Evolutionary conservation across 805 yeast genomes (phyloP), one percentile per base, ranked within the genome.

Genomic region (Cyberlindnera japonica): DNA sequence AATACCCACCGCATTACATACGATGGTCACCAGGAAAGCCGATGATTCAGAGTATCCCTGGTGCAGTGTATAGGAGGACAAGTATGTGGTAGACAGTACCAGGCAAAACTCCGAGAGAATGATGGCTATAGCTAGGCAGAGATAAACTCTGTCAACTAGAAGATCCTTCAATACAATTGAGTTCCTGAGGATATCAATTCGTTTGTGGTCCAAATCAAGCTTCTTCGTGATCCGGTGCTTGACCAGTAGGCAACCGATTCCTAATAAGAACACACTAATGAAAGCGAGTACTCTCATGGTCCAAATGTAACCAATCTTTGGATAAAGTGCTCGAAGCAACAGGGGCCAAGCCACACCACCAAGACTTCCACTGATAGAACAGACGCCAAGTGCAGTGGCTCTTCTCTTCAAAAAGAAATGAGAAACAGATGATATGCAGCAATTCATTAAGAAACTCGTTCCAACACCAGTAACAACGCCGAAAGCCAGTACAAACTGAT

Each of bases 401-500:
- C 79, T 55, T 38, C 57, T 63, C 35, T 48, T 59, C 25, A 59
- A 39, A 47, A 72, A 74, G 64, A 69, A 74, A 18, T 69, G 72
- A 0, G 74, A 58, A 5, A 65, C 59, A 4, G 73, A 62, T 11
- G 74, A 56, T 25, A 71, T 57, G 5, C 74, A 63, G 8, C 67
- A 54, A 59, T 71, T 68, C 31, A 67, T 32, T 3, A 79, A 64
- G 31, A 75, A 53, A 11, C 75, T 72, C 20, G 71, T 66, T 0
- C 77, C 75, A 26, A 65, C 48, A 12, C 75, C 68, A 12, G 71
- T 46, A 43, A 64, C 51, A 11, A 72, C 51, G 11, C 81, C 74
- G 54, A 74, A 77, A 10, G 75, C 63, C 10, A 77, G 55, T 17
- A 78, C 62, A 38, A 78, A 69, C 41, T 77, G 81, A 49, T 67